These are phyloP conservation scores for Protomyces gravidus DNA, from an alignment of 1,139 yeast species.

Conservation along the genomic window DNA sequence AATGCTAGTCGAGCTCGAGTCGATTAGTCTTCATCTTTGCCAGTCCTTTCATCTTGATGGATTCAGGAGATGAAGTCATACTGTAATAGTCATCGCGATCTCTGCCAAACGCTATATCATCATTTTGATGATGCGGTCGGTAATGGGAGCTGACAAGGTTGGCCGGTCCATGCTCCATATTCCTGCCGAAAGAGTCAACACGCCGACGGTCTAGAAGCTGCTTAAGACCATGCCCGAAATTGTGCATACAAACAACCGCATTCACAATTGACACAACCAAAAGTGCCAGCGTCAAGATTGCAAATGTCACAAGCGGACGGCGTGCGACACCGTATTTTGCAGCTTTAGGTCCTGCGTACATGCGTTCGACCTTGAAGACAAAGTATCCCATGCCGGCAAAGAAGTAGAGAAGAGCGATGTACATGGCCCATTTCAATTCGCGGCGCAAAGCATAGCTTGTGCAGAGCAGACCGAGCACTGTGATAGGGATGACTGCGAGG, in stretches of 20 bases:
- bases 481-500: slow-evolving; percentile 49
- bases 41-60: not conserved
- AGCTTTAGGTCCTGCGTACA: slow-evolving; percentile 49
- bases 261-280: slow-evolving; percentile 44
- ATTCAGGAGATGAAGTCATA: not conserved
- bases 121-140: not conserved
- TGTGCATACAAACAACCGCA: slow-evolving; percentile 43
- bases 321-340: slow-evolving; percentile 49
- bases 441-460: slow-evolving; percentile 46
- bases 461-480: slow-evolving; percentile 44
- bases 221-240: slow-evolving; percentile 47
- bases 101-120: not conserved
- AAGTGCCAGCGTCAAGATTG: slow-evolving; percentile 47
- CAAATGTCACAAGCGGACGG: slow-evolving; percentile 48
- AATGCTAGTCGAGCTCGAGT: not conserved
- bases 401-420: slow-evolving; percentile 42
- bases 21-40: not conserved
- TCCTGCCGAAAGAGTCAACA: slow-evolving; percentile 2
- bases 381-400: slow-evolving; percentile 51
- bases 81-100: not conserved
- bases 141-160: not conserved
- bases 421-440: slow-evolving; percentile 43
- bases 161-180: not conserved
- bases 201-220: slow-evolving; percentile 30
- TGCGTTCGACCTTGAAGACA: slow-evolving; percentile 49